Base-by-base conservation (phyloP, 768 basidiomycete species). In the Coprinellus aureogranulatus region DNA sequence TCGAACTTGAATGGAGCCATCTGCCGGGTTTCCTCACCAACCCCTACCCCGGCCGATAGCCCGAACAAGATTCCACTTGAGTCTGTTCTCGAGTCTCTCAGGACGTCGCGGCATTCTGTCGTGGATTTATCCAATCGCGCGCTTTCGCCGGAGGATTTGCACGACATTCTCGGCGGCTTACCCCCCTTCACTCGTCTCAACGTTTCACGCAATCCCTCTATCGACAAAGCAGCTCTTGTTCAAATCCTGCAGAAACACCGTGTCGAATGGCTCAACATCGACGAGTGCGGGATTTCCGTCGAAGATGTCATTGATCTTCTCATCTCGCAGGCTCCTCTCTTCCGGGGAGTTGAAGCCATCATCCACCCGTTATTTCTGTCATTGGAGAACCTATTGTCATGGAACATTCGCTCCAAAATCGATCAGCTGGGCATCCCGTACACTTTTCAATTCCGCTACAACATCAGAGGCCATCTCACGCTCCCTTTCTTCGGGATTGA, bases 401-500 rank as follows among this genome's bases (percentile, higher is more conserved):
- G n/a, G n/a, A n/a, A n/a, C n/a, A n/a, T n/a, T n/a, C n/a, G n/a
- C n/a, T n/a, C n/a, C n/a, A 14, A 34, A 14, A 14, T 6, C 8
- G 34, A 16, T 12, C 8, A 6, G 23, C 11, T 10, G 14, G 47
- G 27, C 11, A 23, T 30, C 25, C 48, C 31, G n/a, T 18, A 20
- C 27, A 28, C 48, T 18, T 30, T 49, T 14, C 48, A 18, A 1
- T 26, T 49, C 27, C 12, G 14, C 14, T 14, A 31, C 16, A 10
- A 27, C 25, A 44, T n/a, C n/a, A n/a, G n/a, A n/a, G n/a, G n/a
- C n/a, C n/a, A n/a, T n/a, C n/a, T n/a, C n/a, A n/a, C n/a, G n/a
- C 50, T 52, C 50, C 50, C 50, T 18, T 52, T 52, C 34, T 52
- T 52, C 31, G 20, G 8, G 8, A 37, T 26, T 8, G 50, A 52